Evolutionary conservation across 1,284 basidiomycete genomes (phyloP), one percentile per base, ranked within the genome.

Genomic region (Apiotrichum domesticum): DNA sequence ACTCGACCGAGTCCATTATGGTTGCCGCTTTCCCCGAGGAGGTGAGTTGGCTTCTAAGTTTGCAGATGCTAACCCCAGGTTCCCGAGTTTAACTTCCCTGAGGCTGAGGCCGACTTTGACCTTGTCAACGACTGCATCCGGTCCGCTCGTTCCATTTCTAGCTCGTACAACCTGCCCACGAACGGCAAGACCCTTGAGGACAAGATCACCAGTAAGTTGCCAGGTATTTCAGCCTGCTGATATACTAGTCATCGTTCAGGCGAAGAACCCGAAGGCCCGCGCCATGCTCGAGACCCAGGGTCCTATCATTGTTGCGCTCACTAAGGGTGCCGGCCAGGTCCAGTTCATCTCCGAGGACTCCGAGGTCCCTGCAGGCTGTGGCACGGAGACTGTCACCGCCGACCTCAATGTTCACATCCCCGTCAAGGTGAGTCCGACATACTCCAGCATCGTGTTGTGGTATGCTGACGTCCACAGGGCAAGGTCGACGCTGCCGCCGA

Each of bases 141-240:
- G 66, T 79, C 87, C 2, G 85, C 88, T 10, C 86, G 96, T 40
- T 94, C 90, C 0, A 80, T 98, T 48, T 87, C 90, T 14, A 87
- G 89, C 3, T 86, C 88, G n/a, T 98, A 97, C 77, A 90, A 88
- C 74, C 76, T 99, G 47, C 88, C 91, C 66, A 87, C 80, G 41
- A 88, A 96, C 68, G 87, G 73, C 58, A 77, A 77, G 69, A 77
- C 75, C 7, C 64, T 70, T 37, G 75, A 77, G 61, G 74, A 76
- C 63, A 74, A 75, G 67, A 76, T 73, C 58, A 74, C 74, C 63
- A 93, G 41, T 42, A 14, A 6, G 41, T 42, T 42, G 6, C 21
- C 21, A 21, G 21, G 21, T 21, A 21, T 21, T 21, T 21, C 21
- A 21, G 21, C 21, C 21, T 21, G 21, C 21, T 21, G 21, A 21